These are phyloP conservation scores for Agaricus blazei DNA, from an alignment of 768 basidiomycete species.

Conservation along the genomic window DNA sequence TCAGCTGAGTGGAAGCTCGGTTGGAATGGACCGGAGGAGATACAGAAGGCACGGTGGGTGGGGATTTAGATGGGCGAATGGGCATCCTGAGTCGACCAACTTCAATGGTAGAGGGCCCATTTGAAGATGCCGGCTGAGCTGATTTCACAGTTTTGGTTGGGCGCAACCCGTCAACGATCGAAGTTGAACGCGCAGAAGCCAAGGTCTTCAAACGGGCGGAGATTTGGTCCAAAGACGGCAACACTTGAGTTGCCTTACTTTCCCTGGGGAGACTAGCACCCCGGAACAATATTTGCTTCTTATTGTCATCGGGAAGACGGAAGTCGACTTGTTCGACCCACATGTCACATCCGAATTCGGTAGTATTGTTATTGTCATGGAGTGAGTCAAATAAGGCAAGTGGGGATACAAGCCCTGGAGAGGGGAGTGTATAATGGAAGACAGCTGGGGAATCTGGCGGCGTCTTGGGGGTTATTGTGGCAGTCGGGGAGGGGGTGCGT, in stretches of 20 bases:
- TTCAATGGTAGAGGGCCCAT: slow-evolving; percentile 22
- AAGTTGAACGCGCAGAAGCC: slow-evolving; percentile 9
- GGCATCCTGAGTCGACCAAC: slow-evolving; percentile 42
- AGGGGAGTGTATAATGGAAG: slow-evolving; percentile 66
- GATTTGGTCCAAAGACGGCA: slow-evolving; percentile 77
- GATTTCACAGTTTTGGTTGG: slow-evolving; percentile 16
- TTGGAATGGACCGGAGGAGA: slow-evolving; percentile 21
- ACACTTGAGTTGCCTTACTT: slow-evolving; percentile 16
- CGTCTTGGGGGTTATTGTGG: slow-evolving; percentile 53
- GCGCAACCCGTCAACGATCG: slow-evolving; percentile 10
- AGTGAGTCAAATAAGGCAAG: slow-evolving; percentile 52
- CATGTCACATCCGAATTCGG: slow-evolving; percentile 27
- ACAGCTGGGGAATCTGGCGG: slow-evolving; percentile 67
- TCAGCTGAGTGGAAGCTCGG: slow-evolving; percentile 28
- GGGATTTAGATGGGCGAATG: slow-evolving; percentile 24
- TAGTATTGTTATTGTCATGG: slow-evolving; percentile 24
- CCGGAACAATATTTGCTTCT: slow-evolving; percentile 11
- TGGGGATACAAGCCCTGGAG: slow-evolving; percentile 62
- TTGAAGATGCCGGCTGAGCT: slow-evolving; percentile 14
- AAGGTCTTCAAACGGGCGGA: slow-evolving; percentile 52
- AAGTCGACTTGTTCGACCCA: slow-evolving; percentile 72
- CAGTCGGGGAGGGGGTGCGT: slow-evolving; percentile 59
- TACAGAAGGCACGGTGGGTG: slow-evolving; percentile 17
- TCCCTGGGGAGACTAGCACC: slow-evolving; percentile 10
- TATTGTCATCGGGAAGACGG: slow-evolving; percentile 30